phyloP scores from a whole-genome alignment of 441 rosid genomes.

The Croton laevigatus region DNA sequence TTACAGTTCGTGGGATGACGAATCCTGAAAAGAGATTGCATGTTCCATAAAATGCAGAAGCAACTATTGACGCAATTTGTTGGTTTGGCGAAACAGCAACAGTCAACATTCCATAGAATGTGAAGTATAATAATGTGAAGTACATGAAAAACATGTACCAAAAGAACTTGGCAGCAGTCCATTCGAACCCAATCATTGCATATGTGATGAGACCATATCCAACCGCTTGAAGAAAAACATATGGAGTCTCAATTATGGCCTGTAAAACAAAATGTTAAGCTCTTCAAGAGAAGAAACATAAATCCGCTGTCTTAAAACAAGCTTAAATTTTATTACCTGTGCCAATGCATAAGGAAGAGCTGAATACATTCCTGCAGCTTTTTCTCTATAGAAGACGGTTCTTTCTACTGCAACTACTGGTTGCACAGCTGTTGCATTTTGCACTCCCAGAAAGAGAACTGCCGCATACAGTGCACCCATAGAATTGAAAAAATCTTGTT shows the following conservation, averaged over 20 bases:
- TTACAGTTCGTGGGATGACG: constrained; percentile 63
- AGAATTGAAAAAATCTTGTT: constrained; percentile 51
- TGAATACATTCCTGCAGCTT: constrained; percentile 71
- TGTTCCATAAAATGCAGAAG: constrained; percentile 47
- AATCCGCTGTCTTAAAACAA: not conserved
- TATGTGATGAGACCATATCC: constrained; percentile 53
- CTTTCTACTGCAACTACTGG: constrained; percentile 58
- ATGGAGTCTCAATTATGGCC: constrained; percentile 64
- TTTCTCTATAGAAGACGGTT: constrained; percentile 63
- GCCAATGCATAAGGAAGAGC: constrained; percentile 62
- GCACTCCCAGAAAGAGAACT: constrained; percentile 57
- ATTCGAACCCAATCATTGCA: constrained; percentile 65
- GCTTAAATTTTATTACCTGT: constrained; percentile 34
- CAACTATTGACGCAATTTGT: constrained; percentile 53
- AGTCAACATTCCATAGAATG: constrained; percentile 59
- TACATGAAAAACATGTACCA: constrained; percentile 72
- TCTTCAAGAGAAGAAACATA: not conserved
- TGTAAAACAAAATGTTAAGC: constrained; percentile 14
- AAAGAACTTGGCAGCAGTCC: constrained; percentile 57
- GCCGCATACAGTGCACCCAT: constrained; percentile 66
- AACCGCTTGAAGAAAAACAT: constrained; percentile 45
- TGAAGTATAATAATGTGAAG: constrained; percentile 59
- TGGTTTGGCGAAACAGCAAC: constrained; percentile 68
- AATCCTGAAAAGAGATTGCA: constrained; percentile 79
- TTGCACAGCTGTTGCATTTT: constrained; percentile 54